Evolutionary conservation across 306 rosid genomes (phyloP), one percentile per base, ranked within the genome.

Genomic region (Corylus avellana): DNA sequence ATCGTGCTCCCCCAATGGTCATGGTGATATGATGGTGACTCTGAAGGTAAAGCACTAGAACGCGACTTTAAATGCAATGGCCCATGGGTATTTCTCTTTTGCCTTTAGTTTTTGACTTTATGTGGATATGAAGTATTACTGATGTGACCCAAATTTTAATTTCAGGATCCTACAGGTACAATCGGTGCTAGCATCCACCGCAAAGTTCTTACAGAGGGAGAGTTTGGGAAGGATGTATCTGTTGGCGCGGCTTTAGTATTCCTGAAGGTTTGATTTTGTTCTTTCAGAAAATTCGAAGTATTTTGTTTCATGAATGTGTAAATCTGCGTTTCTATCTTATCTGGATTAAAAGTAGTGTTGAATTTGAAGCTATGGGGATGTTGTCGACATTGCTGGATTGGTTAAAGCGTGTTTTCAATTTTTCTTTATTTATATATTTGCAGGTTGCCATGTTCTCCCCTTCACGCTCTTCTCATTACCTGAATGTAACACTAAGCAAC

Each of bases 401-500:
- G 62, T 56, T 72, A 13, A 35, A 37, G 57, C 16, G 14, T 70
- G 51, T 12, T 71, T 37, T 68, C 37, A 39, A 68, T 68, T 68
- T 68, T 68, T 39, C 10, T 10, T 10, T 62, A 32, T 62, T 0
- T 35, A 61, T 62, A 5, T 35, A 47, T 73, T 71, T 49, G 74
- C 88, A 94, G 98, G 95, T 94, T 51, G 89, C 92, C 13, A 88
- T 90, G 70, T 94, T 94, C 76, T 84, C 80, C 70, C 94, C 97
- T 13, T 84, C 87, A 16, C 88, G 82, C 79, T 87, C 86, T 69
- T 54, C 87, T 5, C 84, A 79, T 57, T 91, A 88, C 74, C 85
- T 94, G 13, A 94, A 94, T 80, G 77, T 94, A 78, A 94, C 97
- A 55, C 47, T 67, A 76, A 79, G 61, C 85, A 94, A 92, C 74